A percentile compares a stretch with the other conserved stretches of the same genome.
Evolutionary conservation across 2,329 filamentous ascomycete genomes (phyloP).

Genomic region (Colletotrichum truncatum): DNA sequence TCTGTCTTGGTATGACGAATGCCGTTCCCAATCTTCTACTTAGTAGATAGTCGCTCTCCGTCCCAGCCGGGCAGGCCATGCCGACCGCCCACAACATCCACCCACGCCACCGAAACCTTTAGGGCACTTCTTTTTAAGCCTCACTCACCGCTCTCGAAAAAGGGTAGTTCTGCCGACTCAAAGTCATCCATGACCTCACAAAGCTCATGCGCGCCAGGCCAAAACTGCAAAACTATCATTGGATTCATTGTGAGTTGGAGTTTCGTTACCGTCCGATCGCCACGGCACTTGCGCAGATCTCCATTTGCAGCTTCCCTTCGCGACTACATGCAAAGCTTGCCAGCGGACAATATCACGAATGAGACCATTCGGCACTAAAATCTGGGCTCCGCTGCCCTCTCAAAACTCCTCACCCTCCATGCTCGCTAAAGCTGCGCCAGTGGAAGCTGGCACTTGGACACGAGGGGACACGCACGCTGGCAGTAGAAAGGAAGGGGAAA

Average conservation of each 20-base stretch:
- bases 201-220: not conserved
- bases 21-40: not conserved
- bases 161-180: not conserved
- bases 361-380: constrained; percentile 4
- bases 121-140: not conserved
- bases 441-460: not conserved
- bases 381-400: constrained; percentile 16
- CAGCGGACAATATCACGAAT: not conserved
- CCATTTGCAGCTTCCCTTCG: not conserved
- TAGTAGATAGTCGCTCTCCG: not conserved
- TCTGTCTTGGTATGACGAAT: constrained; percentile 23
- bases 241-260: not conserved
- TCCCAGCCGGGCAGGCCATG: constrained; percentile 17
- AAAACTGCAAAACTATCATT: not conserved
- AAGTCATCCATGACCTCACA: not conserved
- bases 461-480: not conserved
- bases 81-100: not conserved
- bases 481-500: not conserved
- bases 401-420: not conserved
- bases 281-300: not conserved
- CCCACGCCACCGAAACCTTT: not conserved
- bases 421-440: constrained; percentile 15
- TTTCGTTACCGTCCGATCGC: not conserved
- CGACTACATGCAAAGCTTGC: not conserved
- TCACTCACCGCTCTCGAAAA: constrained; percentile 15